These are phyloP conservation scores for Omphalea diandra DNA, from an alignment of 441 rosid genomes.

Conservation along the genomic window DNA sequence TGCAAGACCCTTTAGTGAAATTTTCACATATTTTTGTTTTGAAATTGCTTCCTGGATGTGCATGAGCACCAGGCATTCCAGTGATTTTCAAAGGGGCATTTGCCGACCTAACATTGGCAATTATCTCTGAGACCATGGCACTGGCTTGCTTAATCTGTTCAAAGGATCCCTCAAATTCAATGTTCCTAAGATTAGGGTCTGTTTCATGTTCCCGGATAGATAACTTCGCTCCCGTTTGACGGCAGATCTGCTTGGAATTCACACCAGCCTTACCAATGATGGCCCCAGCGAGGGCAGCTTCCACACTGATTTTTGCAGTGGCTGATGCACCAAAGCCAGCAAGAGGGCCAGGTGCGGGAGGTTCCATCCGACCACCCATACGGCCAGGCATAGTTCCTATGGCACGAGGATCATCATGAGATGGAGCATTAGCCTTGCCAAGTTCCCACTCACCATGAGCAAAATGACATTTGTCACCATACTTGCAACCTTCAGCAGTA, in stretches of 20 bases:
- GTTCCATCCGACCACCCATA: conserved; percentile 39
- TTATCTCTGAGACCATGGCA: conserved; percentile 68
- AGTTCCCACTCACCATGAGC: conserved; percentile 86
- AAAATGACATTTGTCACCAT: conserved; percentile 66
- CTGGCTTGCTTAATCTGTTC: conserved; percentile 83
- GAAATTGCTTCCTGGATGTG: conserved; percentile 39
- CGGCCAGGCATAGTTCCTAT: conserved; percentile 44
- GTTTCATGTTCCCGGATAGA: conserved; percentile 70
- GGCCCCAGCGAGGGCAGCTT: conserved; percentile 77
- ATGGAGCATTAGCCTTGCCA: conserved; percentile 43
- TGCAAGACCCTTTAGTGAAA: conserved; percentile 53
- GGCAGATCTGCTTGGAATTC: conserved; percentile 71
- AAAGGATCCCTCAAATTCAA: conserved; percentile 78
- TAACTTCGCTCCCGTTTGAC: conserved; percentile 71
- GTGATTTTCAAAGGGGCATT: conserved; percentile 22
- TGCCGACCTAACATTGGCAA: conserved; percentile 43
- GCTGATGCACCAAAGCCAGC: conserved; percentile 61
- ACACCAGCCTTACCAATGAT: conserved; percentile 84
- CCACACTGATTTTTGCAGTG: conserved; percentile 72
- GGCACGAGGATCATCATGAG: conserved; percentile 48
- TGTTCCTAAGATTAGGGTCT: conserved; percentile 62
- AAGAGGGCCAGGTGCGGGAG: conserved; percentile 40
- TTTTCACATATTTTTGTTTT: conserved; percentile 63
- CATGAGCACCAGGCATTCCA: conserved; percentile 33
- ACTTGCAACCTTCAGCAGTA: conserved; percentile 70